phyloP scores from a whole-genome alignment of 768 basidiomycete genomes.

The Leucocoprinus sp. region DNA sequence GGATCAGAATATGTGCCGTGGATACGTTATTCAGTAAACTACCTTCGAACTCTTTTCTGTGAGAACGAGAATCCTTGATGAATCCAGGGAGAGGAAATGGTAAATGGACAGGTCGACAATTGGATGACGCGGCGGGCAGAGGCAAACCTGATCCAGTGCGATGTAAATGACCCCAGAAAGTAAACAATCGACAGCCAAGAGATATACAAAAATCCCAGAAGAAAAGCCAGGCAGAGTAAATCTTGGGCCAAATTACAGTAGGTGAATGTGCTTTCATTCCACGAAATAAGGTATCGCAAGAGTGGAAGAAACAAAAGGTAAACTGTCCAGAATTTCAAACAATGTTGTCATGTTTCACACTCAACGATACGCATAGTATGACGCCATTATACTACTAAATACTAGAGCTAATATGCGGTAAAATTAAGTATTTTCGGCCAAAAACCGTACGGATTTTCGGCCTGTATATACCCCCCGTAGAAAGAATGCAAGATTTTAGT shows the following conservation, averaged over 20 bases:
- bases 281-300: background rate
- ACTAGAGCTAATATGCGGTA: too few species aligned
- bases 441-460: too few species aligned
- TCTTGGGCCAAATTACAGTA: background rate
- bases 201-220: background rate
- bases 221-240: background rate
- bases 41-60: background rate
- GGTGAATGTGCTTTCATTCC: background rate
- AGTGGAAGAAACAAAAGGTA: background rate
- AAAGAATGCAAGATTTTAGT: too few species aligned
- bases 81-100: background rate
- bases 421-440: too few species aligned
- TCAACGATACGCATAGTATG: too few species aligned
- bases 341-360: too few species aligned
- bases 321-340: too few species aligned
- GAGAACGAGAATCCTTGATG: background rate
- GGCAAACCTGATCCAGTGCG: background rate
- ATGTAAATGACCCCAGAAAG: background rate
- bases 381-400: too few species aligned
- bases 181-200: background rate
- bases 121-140: background rate
- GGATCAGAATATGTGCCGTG: background rate
- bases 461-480: too few species aligned
- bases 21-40: background rate
- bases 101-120: background rate